Conservation (phyloP, 2,329 filamentous ascomycete genomes). For the Trichoderma atroviride region DNA sequence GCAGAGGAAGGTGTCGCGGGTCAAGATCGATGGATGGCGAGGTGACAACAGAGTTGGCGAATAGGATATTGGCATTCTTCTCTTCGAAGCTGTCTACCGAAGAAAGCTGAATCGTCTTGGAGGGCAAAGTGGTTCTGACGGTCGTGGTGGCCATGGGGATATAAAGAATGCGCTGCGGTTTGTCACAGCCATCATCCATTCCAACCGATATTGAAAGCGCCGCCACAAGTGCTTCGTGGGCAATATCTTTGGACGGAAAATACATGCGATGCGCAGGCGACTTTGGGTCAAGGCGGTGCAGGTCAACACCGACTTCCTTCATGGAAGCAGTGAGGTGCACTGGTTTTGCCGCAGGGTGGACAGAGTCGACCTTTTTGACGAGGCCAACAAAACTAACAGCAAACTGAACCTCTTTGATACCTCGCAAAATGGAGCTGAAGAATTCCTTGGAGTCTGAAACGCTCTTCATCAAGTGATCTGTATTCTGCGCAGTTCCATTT, state of each 20-base stretch:
- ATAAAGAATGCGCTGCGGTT: slow-evolving; percentile 85
- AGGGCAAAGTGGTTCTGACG: slow-evolving; percentile 89
- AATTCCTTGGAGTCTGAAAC: slow-evolving; percentile 94
- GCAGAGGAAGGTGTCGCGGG: slow-evolving; percentile 84
- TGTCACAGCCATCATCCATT: slow-evolving; percentile 84
- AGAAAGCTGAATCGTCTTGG: slow-evolving; percentile 85
- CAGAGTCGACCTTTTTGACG: slow-evolving; percentile 73
- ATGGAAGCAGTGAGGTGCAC: slow-evolving; percentile 86
- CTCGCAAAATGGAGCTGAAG: slow-evolving; percentile 82
- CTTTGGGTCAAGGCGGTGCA: slow-evolving; percentile 87
- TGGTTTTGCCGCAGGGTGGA: slow-evolving; percentile 68
- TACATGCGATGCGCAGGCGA: slow-evolving; percentile 98
- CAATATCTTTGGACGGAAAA: slow-evolving; percentile 88
- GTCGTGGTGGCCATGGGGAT: slow-evolving; percentile 97
- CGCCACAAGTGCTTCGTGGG: slow-evolving; percentile 90
- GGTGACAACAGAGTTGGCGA: slow-evolving; percentile 93
- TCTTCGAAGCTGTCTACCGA: slow-evolving; percentile 74
- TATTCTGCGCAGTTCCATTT: slow-evolving; percentile 63
- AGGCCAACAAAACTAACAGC: slow-evolving; percentile 89
- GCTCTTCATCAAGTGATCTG: slow-evolving; percentile 70
- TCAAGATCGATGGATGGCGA: slow-evolving; percentile 93
- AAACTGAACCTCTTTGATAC: slow-evolving; percentile 95
- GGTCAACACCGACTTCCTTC: slow-evolving; percentile 93
- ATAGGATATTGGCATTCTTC: slow-evolving; percentile 92
- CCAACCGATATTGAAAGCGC: slow-evolving; percentile 91